A percentile compares a stretch with the other conserved stretches of the same genome.
phyloP scores from a whole-genome alignment of 2,329 filamentous ascomycete genomes.

The Fusarium dimerum region DNA sequence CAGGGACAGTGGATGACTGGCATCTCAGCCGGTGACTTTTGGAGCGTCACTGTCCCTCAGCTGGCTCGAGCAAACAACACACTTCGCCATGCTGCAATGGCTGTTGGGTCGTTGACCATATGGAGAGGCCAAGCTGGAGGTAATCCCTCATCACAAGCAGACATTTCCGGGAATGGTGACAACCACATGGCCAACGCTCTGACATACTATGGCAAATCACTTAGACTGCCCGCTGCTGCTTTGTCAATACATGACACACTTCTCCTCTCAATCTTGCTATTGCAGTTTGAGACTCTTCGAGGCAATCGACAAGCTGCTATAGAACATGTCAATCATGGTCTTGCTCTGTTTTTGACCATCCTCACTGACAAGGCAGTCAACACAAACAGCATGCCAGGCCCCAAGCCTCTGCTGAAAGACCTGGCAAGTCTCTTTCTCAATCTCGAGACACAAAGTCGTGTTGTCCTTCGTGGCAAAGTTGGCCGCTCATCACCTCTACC shows the following conservation, averaged over 20 bases:
- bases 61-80: conserved; percentile 27
- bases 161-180: background rate
- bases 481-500: conserved; percentile 12
- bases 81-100: conserved; percentile 34
- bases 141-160: background rate
- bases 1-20: conserved; percentile 32
- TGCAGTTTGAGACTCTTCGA: conserved; percentile 35
- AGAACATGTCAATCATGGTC: conserved; percentile 38
- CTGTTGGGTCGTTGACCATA: conserved; percentile 31
- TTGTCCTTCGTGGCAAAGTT: conserved; percentile 14
- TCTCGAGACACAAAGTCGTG: conserved; percentile 11
- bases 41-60: conserved; percentile 34
- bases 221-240: conserved; percentile 32
- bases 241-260: conserved; percentile 31
- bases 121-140: conserved; percentile 9
- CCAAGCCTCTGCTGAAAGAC: conserved; percentile 17
- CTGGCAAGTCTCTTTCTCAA: conserved; percentile 20
- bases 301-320: conserved; percentile 34
- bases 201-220: conserved; percentile 36
- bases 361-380: conserved; percentile 28
- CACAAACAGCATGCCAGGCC: conserved; percentile 13
- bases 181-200: conserved; percentile 35
- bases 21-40: conserved; percentile 26
- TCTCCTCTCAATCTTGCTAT: conserved; percentile 33
- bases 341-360: conserved; percentile 35